phyloP scores from a whole-genome alignment of 768 basidiomycete species.

The Artomyces pyxidatus region DNA sequence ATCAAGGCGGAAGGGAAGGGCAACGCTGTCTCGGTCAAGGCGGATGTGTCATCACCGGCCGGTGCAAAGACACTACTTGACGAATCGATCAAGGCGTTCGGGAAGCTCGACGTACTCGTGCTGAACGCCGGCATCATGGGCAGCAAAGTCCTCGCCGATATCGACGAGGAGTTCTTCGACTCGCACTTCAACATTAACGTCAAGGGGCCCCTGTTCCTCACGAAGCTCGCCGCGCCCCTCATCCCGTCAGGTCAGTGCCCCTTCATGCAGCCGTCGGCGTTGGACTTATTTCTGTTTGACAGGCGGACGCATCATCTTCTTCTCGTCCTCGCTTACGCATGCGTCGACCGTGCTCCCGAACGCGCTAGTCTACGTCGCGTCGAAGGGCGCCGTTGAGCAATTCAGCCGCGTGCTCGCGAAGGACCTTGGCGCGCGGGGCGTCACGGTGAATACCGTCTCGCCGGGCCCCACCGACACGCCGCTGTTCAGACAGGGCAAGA shows the following conservation, averaged over 20 bases:
- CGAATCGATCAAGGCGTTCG: constrained; percentile 39
- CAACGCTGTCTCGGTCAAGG: constrained; percentile 42
- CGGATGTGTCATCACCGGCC: constrained; percentile 41
- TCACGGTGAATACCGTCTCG: constrained; percentile 51
- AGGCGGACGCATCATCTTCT: constrained; percentile 50
- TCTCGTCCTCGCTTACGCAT: constrained; percentile 42
- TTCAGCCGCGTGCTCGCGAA: constrained; percentile 49
- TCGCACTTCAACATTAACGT: constrained; percentile 46
- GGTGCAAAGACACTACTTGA: constrained; percentile 41
- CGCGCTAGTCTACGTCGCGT: constrained; percentile 42
- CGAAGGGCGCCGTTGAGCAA: constrained; percentile 56
- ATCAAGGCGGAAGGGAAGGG: constrained; percentile 36
- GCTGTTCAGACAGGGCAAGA: constrained; percentile 48
- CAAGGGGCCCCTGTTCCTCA: constrained; percentile 50
- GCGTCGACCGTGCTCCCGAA: constrained; percentile 38
- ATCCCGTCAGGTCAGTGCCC: constrained; percentile 34
- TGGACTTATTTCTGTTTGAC: background rate
- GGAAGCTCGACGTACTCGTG: constrained; percentile 49
- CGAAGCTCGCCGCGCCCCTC: constrained; percentile 36
- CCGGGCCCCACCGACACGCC: constrained; percentile 50
- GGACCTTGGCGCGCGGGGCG: constrained; percentile 42
- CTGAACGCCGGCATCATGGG: constrained; percentile 55
- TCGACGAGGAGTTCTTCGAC: constrained; percentile 47
- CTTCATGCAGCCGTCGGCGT: background rate
- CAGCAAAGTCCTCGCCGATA: constrained; percentile 36